phyloP scores from a whole-genome alignment of 352 stramenopile species.

The Ophiocytium majus region DNA sequence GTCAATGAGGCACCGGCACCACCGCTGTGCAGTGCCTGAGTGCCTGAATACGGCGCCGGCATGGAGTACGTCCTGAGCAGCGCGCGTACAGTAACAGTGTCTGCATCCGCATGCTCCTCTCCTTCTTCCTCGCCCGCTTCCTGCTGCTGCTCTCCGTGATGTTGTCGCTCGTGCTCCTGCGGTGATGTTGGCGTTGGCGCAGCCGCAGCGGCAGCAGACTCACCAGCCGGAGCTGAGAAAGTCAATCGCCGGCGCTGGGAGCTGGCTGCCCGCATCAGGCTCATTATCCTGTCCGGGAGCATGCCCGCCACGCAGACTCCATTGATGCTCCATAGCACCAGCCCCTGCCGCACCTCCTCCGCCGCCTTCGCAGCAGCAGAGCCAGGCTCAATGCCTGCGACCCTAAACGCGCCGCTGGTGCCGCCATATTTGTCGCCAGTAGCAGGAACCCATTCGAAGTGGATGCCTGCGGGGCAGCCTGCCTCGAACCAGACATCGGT shows the following conservation, averaged over 20 bases:
- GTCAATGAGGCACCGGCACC: no score
- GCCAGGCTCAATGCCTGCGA: conserved; percentile 26
- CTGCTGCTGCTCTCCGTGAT: neutral
- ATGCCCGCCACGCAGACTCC: conserved; percentile 31
- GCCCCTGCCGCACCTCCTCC: neutral
- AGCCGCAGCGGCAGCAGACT: no score
- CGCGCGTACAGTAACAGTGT: no score
- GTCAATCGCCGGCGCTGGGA: conserved; percentile 29
- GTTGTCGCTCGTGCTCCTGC: neutral
- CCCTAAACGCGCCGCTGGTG: conserved; percentile 16
- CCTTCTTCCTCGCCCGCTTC: no score
- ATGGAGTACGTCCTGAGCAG: no score
- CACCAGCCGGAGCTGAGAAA: no score
- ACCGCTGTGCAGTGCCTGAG: no score
- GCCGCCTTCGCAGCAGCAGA: conserved; percentile 27
- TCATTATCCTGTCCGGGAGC: conserved; percentile 37
- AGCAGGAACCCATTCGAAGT: conserved; percentile 28
- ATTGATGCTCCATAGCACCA: conserved; percentile 11
- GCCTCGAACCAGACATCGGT: conserved; percentile 36
- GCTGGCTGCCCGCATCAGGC: conserved; percentile 13
- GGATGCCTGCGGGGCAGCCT: conserved; percentile 32
- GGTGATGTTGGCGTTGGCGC: no score
- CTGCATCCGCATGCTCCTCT: no score
- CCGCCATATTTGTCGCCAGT: no score
- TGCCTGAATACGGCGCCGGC: no score